A percentile compares a stretch with the other conserved stretches of the same genome.
Evolutionary conservation across 768 basidiomycete genomes (phyloP).

Genomic region (Phallus indusiatus): DNA sequence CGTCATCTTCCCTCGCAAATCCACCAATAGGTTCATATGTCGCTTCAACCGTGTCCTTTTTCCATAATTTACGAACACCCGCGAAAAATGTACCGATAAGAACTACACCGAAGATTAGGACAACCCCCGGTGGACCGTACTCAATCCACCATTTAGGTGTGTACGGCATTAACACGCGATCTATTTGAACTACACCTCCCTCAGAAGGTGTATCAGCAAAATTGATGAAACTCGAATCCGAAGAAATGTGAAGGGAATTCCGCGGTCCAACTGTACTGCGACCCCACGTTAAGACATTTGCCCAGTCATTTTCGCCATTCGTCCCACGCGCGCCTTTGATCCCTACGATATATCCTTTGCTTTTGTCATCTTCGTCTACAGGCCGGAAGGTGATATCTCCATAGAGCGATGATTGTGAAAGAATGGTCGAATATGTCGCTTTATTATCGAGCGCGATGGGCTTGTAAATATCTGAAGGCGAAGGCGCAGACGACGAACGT

Average conservation of each 20-base stretch:
- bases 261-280: conserved; percentile 43
- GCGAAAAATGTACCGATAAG: conserved; percentile 64
- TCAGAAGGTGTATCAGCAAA: conserved; percentile 25
- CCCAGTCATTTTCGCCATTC: conserved; percentile 52
- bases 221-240: too few species aligned
- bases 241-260: too few species aligned
- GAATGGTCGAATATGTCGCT: conserved; percentile 67
- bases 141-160: conserved; percentile 76
- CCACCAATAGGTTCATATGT: conserved; percentile 89
- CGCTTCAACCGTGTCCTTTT: conserved; percentile 66
- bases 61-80: conserved; percentile 63
- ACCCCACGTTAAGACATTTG: conserved; percentile 61
- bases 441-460: conserved; percentile 66
- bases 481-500: conserved; percentile 10
- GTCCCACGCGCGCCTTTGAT: conserved; percentile 68
- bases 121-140: conserved; percentile 61
- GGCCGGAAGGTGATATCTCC: conserved; percentile 79
- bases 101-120: conserved; percentile 48
- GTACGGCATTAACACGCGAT: conserved; percentile 77
- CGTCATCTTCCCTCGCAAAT: conserved; percentile 31
- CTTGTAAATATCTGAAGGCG: conserved; percentile 44
- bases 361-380: conserved; percentile 31
- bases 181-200: conserved; percentile 86
- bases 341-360: conserved; percentile 46
- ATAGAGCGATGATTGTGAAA: conserved; percentile 55